Base-by-base conservation (phyloP, 2,329 filamentous ascomycete genomes). In the Cercospora beticola region DNA sequence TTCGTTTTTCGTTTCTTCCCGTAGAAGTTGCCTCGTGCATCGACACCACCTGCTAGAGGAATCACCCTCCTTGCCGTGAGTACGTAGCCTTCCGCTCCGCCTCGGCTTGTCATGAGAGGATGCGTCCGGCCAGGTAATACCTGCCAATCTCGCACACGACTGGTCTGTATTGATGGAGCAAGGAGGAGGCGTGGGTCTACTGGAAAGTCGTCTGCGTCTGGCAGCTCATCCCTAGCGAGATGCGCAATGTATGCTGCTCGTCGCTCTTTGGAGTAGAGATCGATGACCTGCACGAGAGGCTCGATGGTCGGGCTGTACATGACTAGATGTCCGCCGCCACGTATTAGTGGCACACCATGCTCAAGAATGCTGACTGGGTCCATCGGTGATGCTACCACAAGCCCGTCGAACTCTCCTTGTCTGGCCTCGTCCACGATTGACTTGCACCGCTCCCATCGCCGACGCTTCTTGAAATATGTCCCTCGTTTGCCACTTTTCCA, bases 81-180 rank as follows among this genome's bases (percentile, higher is more conserved):
- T 3, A 99, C 79, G 79, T 92, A 99, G 0, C 95, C 95, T 77
- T 98, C 94, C 0, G 93, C 89, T 0, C 94, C 94, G 21, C 95
- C 95, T 49, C 87, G 86, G 43, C 89, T 89, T 68, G 92, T 97
- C 95, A 99, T 99, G 65, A 96, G 81, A 6, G 95, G 95, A 82
- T 99, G 95, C 63, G 95, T 98, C 64, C 95, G 84, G 0, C 93
- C 92, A 0, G 95, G 95, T 58, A 99, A 80, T 1, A 97, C 94
- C 82, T 99, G 95, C 92, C 93, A 98, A 64, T 88, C 85, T 70
- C 91, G 86, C 5, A 91, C 89, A 14, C 92, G 86, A 59, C 90
- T 92, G 2, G 90, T 95, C 81, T 98, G 94, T 64, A 99, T 84
- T 12, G 86, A 88, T 0, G 92, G 89, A 0, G 90, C 92, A 0